phyloP scores from a whole-genome alignment of 2,329 filamentous ascomycete species.

The Stenocarpella maydis region DNA sequence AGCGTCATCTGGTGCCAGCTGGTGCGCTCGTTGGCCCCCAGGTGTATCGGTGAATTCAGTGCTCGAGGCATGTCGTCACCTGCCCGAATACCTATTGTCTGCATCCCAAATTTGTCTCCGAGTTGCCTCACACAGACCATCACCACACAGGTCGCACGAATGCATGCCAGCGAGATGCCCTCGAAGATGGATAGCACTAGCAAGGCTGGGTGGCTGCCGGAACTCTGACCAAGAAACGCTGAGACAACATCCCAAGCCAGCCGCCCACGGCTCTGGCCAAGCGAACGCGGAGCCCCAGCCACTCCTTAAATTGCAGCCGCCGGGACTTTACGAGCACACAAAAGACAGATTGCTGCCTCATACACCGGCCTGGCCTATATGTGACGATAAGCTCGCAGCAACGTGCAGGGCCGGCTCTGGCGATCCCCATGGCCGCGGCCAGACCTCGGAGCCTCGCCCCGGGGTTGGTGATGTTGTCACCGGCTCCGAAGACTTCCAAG shows the following conservation, averaged over 20 bases:
- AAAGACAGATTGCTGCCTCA: constrained; percentile 1
- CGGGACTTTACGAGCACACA: not conserved
- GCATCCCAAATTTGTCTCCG: not conserved
- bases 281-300: not conserved
- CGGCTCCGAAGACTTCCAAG: not conserved
- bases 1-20: not conserved
- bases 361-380: not conserved
- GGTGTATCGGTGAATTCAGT: not conserved
- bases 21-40: not conserved
- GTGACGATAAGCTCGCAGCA: not conserved
- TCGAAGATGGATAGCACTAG: not conserved
- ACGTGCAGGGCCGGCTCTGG: not conserved
- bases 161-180: not conserved
- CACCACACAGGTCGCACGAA: not conserved
- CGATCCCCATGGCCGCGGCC: not conserved
- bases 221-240: not conserved
- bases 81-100: not conserved
- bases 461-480: constrained; percentile 2
- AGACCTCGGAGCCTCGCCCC: constrained; percentile 5
- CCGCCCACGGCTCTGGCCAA: not conserved
- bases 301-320: not conserved
- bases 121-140: not conserved
- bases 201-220: not conserved
- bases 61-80: constrained; percentile 1
- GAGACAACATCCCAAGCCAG: not conserved